Evolutionary conservation across 192 early-diverging fungal genomes (phyloP), one percentile per base, ranked within the genome.

Genomic region (Coemansia sp.): DNA sequence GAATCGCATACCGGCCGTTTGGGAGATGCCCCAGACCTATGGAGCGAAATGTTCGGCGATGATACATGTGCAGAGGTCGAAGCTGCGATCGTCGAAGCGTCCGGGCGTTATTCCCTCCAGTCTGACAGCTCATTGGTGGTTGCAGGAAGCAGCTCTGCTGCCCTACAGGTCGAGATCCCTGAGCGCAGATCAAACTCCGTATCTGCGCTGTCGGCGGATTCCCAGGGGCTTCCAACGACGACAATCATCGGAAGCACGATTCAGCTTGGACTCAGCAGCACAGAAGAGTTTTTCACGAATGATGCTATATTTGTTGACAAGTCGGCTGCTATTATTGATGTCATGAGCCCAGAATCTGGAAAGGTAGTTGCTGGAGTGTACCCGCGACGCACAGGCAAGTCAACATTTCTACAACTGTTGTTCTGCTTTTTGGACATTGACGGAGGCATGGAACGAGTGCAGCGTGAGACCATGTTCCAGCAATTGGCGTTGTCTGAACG

Each of bases 321-420:
- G 20, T 60, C 59, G 8, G 38, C 38, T 1, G 59, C 59, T 5
- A 60, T 60, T 22, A 6, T 43, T 11, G 59, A 60, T 42, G 36
- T 60, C 35, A 60, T 60, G 59, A 10, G 29, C 40, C 14, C 20
- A 8, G 43, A 43, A 6, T 3, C 36, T 9, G 59, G 36, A 5
- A 40, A 45, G 14, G 59, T 60, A 13, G 29, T 60, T 60, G 13
- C 59, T 43, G 59, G 59, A 60, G 20, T 60, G 20, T 60, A 60
- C 35, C 59, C 59, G 19, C 33, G 59, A 4, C 38, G 59, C 6
- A 60, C 43, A 40, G 59, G 59, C 8, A 60, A 60, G 15, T 43
- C 59, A 5, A 60, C 59, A 5, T 60, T 60, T 20, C 35, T 60
- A 40, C 38, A 60, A 10, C 42, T 40, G 3, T 40, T 60, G 36